Base-by-base conservation (phyloP, 352 stramenopile genomes). In the Phytophthora lateralis region DNA sequence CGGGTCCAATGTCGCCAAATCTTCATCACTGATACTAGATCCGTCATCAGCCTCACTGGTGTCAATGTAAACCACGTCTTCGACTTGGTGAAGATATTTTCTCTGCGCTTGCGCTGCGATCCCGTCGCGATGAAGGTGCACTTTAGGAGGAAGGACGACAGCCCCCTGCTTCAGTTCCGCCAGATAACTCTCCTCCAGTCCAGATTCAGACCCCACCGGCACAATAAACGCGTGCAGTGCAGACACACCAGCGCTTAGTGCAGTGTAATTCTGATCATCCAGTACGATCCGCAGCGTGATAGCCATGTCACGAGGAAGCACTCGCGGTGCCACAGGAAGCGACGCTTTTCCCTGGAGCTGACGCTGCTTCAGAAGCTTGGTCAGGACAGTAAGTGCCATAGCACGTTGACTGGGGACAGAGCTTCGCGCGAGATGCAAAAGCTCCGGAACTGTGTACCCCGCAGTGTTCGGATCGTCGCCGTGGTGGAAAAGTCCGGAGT, bases 401-500 rank as follows among this genome's bases (percentile, higher is more conserved):
- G 82, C 71, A 8, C 82, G 82, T 21, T 95, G 86, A 18, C 78
- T 91, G 7, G 82, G 71, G 7, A 92, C 79, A 17, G 79, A 89
- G 45, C 80, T 91, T 9, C 84, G 80, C 4, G 86, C 80, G 9
- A 95, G 68, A 7, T 90, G 78, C 6, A 93, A 49, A 7, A 95
- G 73, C 54, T 95, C 86, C 2, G 74, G 64, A 35, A 91, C 63
- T 7, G 84, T 95, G 63, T 93, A 95, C 3, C 86, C 86, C 1
- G 86, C 72, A 24, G 69, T 76, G 0, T 92, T 73, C 0, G 84
- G 86, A 15, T 92, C 79, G 39, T 93, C 82, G 0, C 86, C 86
- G 47, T 95, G 86, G 47, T 95, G 86, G 47, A 90, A 93, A 0
- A 95, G 71, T 12, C 86, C 86, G 1, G 86, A 91, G 44, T 90